These are phyloP conservation scores for Pythium rishiriense DNA, from an alignment of 352 stramenopile genomes.

Conservation along the genomic window DNA sequence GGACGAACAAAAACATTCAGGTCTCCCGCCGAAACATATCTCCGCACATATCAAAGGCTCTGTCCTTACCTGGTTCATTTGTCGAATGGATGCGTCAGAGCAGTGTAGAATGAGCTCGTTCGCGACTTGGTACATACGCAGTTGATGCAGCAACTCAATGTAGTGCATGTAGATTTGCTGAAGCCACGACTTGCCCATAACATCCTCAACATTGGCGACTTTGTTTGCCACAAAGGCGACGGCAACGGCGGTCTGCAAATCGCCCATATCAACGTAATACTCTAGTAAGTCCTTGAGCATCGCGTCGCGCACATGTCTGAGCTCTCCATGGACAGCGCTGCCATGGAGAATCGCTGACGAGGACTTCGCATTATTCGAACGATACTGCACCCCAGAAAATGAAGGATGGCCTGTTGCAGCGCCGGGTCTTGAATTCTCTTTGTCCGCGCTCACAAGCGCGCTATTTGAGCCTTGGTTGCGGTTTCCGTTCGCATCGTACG, in stretches of 20 bases:
- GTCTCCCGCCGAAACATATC: too few species aligned
- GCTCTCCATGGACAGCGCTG: conserved; percentile 72
- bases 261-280: conserved; percentile 84
- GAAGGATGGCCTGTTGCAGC: conserved; percentile 4
- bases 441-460: conserved; percentile 18
- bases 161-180: conserved; percentile 92
- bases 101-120: conserved; percentile 87
- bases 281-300: conserved; percentile 87
- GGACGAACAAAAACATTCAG: background rate
- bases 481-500: conserved; percentile 59
- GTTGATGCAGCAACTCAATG: conserved; percentile 84
- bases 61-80: conserved; percentile 87
- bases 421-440: conserved; percentile 22
- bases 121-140: conserved; percentile 86
- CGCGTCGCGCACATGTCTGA: conserved; percentile 67
- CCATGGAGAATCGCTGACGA: conserved; percentile 74
- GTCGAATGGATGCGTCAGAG: conserved; percentile 82
- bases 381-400: conserved; percentile 17
- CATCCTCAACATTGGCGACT: conserved; percentile 73
- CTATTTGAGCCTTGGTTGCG: conserved; percentile 19
- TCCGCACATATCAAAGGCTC: background rate
- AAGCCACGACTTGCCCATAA: conserved; percentile 84
- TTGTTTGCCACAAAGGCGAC: conserved; percentile 74
- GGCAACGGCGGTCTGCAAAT: conserved; percentile 83
- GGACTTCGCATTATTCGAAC: conserved; percentile 26